Base-by-base conservation (phyloP, 2,329 filamentous ascomycete genomes). In the Fusarium sp. region DNA sequence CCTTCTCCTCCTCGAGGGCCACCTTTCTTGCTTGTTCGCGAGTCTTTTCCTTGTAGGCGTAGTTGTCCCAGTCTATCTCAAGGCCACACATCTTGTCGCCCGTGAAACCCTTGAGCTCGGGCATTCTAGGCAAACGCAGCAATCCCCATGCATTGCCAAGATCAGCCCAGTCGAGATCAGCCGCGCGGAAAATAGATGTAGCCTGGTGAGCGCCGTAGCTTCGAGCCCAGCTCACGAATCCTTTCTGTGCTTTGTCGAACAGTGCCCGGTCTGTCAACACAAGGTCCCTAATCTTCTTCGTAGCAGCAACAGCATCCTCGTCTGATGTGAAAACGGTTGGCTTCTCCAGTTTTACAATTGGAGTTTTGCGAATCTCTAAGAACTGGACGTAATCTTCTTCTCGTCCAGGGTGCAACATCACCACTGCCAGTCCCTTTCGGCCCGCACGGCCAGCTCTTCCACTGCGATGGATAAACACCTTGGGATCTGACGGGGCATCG, bases 341-440 rank as follows among this genome's bases (percentile, higher is more conserved):
- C 5, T 84, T 82, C 1, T 82, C 80, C 3, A 96, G 84, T 0
- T 84, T 87, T 1, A 83, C 79, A 32, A 97, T 92, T 1, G 94
- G 94, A 0, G 94, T 97, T 77, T 96, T 93, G 20, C 94, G 89
- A 19, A 97, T 89, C 48, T 92, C 90, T 5, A 99, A 83, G 71
- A 97, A 98, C 3, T 90, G 87, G 3, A 97, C 85, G 75, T 97
- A 98, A 74, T 96, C 94, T 78, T 96, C 93, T 79, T 98, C 96
- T 19, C 89, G 85, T 2, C 94, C 94, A 0, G 92, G 91, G 9
- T 92, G 92, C 19, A 99, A 84, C 77, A 99, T 90, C 1, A 96
- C 90, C 2, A 98, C 87, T 15, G 94, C 93, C 20, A 97, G 81
- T 0, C 96, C 96, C 64, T 90, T 90, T 65, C 95, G 86, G 0